These are phyloP conservation scores for Trichosporon asahii DNA, from an alignment of 1,284 basidiomycete genomes.

Conservation along the genomic window DNA sequence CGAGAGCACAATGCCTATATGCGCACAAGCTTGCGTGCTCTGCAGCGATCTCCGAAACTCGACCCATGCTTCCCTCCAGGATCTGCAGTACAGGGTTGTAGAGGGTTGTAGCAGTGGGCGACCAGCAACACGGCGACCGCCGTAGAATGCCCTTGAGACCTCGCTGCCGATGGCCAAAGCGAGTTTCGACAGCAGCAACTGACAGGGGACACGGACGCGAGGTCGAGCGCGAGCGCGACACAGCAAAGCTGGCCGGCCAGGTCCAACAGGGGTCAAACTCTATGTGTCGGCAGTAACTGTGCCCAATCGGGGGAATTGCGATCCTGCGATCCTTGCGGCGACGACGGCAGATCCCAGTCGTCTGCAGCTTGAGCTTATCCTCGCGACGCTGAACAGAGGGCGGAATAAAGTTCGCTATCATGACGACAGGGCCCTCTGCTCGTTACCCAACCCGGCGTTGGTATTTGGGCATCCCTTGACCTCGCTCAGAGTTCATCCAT, in stretches of 20 bases:
- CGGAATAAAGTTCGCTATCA: not conserved
- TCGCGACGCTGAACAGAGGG: not conserved
- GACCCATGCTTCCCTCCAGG: not conserved
- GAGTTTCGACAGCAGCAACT: not conserved
- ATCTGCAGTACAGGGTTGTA: not conserved
- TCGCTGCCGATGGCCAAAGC: not conserved
- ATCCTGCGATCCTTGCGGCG: not conserved
- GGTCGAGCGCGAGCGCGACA: not conserved
- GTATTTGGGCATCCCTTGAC: not conserved
- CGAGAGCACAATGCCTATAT: too few relatives aligned
- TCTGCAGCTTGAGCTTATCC: too few relatives aligned
- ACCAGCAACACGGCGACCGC: not conserved
- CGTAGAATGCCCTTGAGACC: not conserved
- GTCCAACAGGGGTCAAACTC: not conserved
- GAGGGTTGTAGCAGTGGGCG: not conserved
- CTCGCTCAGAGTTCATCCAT: not conserved
- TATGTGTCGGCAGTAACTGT: constrained; percentile 4
- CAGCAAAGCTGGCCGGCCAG: not conserved
- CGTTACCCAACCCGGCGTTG: not conserved
- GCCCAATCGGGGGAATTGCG: not conserved
- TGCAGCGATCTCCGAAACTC: not conserved
- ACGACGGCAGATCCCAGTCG: not conserved
- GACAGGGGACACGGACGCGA: not conserved
- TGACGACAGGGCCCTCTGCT: not conserved
- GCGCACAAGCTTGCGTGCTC: too few relatives aligned